These are phyloP conservation scores for Vishniacozyma victoriae DNA, from an alignment of 768 basidiomycete species.

Conservation along the genomic window DNA sequence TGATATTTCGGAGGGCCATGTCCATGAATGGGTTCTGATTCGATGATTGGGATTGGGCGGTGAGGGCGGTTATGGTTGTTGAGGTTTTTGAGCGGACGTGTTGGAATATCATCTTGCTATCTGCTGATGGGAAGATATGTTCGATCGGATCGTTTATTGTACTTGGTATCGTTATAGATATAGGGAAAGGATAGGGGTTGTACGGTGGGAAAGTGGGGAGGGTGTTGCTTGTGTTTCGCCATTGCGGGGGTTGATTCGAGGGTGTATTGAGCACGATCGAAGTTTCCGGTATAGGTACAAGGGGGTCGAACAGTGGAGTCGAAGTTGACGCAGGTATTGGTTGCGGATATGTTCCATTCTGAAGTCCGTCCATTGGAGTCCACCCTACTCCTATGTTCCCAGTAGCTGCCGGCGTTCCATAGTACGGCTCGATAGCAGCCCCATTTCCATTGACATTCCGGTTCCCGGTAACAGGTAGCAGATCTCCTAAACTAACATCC, in stretches of 20 bases:
- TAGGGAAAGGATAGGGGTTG: neutral
- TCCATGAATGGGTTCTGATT: neutral
- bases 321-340: neutral
- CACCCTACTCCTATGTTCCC: no score
- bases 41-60: neutral
- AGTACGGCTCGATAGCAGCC: no score
- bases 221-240: no score
- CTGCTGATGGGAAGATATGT: neutral
- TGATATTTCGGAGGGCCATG: neutral
- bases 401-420: no score
- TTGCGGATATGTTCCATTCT: neutral
- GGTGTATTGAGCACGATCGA: no score
- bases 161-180: neutral
- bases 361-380: no score
- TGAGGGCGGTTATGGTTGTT: neutral
- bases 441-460: no score
- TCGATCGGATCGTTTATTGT: neutral
- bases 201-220: neutral
- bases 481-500: no score
- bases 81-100: neutral
- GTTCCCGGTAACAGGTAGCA: no score
- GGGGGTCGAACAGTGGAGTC: neutral
- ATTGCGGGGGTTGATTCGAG: no score
- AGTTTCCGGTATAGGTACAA: no score
- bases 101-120: neutral